These are phyloP conservation scores for Calcarisporium arbuscula DNA, from an alignment of 2,329 filamentous ascomycete species.

Conservation along the genomic window DNA sequence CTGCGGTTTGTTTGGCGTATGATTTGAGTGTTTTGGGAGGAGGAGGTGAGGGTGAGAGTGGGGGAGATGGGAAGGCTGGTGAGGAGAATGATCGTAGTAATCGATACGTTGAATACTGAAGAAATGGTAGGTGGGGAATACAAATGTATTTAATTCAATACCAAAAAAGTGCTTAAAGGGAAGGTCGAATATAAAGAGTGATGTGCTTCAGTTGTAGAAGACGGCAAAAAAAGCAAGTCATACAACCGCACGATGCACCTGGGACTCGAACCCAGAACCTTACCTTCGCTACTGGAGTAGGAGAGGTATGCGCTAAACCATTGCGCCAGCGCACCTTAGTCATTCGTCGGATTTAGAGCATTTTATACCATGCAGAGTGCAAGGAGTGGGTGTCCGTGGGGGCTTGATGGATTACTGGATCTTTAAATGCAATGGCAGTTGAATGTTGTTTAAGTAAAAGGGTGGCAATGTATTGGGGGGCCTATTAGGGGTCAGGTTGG, in stretches of 20 bases:
- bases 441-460: too few species aligned
- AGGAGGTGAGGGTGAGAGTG: not conserved
- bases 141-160: not conserved
- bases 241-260: slow-evolving; percentile 23
- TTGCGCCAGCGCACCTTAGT: slow-evolving; percentile 26
- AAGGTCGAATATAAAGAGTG: not conserved
- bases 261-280: slow-evolving; percentile 35
- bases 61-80: not conserved
- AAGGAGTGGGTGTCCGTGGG: too few species aligned
- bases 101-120: too few species aligned
- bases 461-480: too few species aligned
- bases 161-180: not conserved
- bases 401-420: too few species aligned
- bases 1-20: slow-evolving; percentile 57
- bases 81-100: too few species aligned
- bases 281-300: slow-evolving; percentile 24
- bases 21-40: slow-evolving; percentile 8
- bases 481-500: too few species aligned
- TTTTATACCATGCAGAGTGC: too few species aligned
- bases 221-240: slow-evolving; percentile 6
- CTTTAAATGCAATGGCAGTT: too few species aligned
- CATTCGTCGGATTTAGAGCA: too few species aligned
- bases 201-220: not conserved
- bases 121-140: too few species aligned
- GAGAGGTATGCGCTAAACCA: slow-evolving; percentile 34